These are phyloP conservation scores for Claviceps sp. DNA, from an alignment of 2,329 filamentous ascomycete genomes.

Conservation along the genomic window DNA sequence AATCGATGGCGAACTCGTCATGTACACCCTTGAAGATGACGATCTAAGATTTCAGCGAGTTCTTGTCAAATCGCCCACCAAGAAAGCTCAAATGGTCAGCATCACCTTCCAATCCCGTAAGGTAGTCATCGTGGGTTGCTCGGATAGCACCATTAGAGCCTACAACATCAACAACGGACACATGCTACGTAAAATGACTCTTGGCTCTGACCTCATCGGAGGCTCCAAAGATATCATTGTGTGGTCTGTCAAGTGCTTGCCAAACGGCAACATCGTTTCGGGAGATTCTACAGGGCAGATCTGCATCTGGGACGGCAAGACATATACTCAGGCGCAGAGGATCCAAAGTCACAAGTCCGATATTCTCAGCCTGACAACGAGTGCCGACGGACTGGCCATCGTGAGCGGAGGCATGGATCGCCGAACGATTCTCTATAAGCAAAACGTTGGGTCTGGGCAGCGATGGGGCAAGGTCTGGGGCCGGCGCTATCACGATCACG, in stretches of 20 bases:
- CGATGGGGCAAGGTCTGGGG: conserved; percentile 83
- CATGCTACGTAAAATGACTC: conserved; percentile 66
- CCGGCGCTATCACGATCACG: conserved; percentile 77
- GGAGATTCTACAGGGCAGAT: conserved; percentile 92
- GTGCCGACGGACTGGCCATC: conserved; percentile 65
- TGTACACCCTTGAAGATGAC: conserved; percentile 75
- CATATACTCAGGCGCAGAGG: conserved; percentile 75
- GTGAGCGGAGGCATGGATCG: conserved; percentile 88
- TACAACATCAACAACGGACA: conserved; percentile 74
- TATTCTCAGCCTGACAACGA: conserved; percentile 75
- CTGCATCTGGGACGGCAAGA: conserved; percentile 86
- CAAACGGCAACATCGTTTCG: conserved; percentile 81
- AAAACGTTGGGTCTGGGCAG: conserved; percentile 41
- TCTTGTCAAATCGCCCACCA: conserved; percentile 62
- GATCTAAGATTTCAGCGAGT: conserved; percentile 70
- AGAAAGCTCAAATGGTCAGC: conserved; percentile 80
- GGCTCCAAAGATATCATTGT: conserved; percentile 78
- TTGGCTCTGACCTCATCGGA: conserved; percentile 64
- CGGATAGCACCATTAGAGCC: conserved; percentile 88
- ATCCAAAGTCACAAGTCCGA: conserved; percentile 82
- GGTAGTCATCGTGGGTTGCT: conserved; percentile 77
- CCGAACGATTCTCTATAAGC: conserved; percentile 70
- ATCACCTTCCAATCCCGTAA: conserved; percentile 79
- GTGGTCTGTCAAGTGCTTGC: conserved; percentile 83
- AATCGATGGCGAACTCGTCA: conserved; percentile 76